A percentile compares a stretch with the other conserved stretches of the same genome.
phyloP scores from a whole-genome alignment of 2,329 filamentous ascomycete species.

The Talaromyces atroroseus region DNA sequence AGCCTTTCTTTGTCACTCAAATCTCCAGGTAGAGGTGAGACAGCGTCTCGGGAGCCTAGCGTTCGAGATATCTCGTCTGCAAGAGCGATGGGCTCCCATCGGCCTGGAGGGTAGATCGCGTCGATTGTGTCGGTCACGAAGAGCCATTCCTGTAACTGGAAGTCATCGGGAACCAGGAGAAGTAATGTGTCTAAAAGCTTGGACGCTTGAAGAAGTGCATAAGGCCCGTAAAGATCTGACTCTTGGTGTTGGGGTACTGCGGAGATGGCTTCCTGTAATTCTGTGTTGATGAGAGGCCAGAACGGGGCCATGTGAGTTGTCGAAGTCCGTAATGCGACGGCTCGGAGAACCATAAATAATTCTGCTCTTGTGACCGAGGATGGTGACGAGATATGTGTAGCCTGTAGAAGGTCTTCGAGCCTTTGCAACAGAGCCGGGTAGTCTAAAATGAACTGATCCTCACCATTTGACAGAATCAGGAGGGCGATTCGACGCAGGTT shows the following conservation, averaged over 20 bases:
- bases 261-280: slow-evolving; percentile 73
- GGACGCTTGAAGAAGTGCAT: slow-evolving; percentile 79
- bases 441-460: slow-evolving; percentile 75
- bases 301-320: slow-evolving; percentile 73
- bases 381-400: slow-evolving; percentile 82
- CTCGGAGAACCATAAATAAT: slow-evolving; percentile 80
- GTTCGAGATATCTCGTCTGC: slow-evolving; percentile 80
- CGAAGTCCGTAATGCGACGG: slow-evolving; percentile 72
- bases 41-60: slow-evolving; percentile 49
- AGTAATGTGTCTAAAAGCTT: slow-evolving; percentile 90
- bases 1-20: slow-evolving; percentile 25
- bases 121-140: slow-evolving; percentile 97
- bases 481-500: slow-evolving; percentile 78
- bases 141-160: slow-evolving; percentile 96
- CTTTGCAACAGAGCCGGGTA: slow-evolving; percentile 71
- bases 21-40: slow-evolving; percentile 23
- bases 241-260: slow-evolving; percentile 65
- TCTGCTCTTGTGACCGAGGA: slow-evolving; percentile 86
- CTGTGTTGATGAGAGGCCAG: slow-evolving; percentile 85
- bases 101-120: slow-evolving; percentile 74
- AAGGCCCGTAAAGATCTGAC: slow-evolving; percentile 71
- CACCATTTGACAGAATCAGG: slow-evolving; percentile 67
- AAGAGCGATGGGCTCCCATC: slow-evolving; percentile 66
- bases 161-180: slow-evolving; percentile 83
- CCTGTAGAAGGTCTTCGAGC: slow-evolving; percentile 75